Base-by-base conservation (phyloP, 805 yeast genomes). In the Wickerhamomyces tratensis region DNA sequence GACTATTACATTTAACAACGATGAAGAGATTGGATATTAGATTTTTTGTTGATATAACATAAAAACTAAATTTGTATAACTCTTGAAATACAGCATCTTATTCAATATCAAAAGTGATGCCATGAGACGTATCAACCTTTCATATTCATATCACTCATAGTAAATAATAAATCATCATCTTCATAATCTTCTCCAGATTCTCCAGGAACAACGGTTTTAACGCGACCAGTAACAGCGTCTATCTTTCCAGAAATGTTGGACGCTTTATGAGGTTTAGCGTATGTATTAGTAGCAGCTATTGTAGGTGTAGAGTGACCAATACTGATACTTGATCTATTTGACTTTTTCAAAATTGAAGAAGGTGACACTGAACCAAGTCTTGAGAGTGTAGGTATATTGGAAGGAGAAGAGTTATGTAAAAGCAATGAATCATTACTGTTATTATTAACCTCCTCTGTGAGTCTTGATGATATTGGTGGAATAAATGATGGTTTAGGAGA, bases 121-220 rank as follows among this genome's bases (percentile, higher is more conserved):
- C 20, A 20, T 20, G 20, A 20, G 20, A 20, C 20, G 4, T 20
- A 3, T 20, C 20, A 20, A 20, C 20, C 20, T 20, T 20, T 20
- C n/a, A 72, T 54, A 52, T 74, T 76, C 86, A 81, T 80, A 52
- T 81, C 87, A 55, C 86, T 81, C 87, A 79, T 80, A 25, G 84
- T 74, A 57, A 80, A 79, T 39, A 80, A 61, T 44, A 82, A 61
- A 41, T 80, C 86, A 47, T 79, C 86, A 43, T 80, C 86, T 25
- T 76, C 83, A 31, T 76, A 81, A 6, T 62, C 58, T 1, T 48
- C 53, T 11, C 53, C 59, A 11, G 53, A 58, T 15, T 61, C 64
- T 38, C 58, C 65, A 15, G 61, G 59, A 27, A 57, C 63, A 11
- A 36, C 8, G 25, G 38, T 41, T 4, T 30, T 38, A 35, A 7